A percentile compares a stretch with the other conserved stretches of the same genome.
Evolutionary conservation across 2,329 filamentous ascomycete species (phyloP).

Genomic region (Raffaelea arxii): DNA sequence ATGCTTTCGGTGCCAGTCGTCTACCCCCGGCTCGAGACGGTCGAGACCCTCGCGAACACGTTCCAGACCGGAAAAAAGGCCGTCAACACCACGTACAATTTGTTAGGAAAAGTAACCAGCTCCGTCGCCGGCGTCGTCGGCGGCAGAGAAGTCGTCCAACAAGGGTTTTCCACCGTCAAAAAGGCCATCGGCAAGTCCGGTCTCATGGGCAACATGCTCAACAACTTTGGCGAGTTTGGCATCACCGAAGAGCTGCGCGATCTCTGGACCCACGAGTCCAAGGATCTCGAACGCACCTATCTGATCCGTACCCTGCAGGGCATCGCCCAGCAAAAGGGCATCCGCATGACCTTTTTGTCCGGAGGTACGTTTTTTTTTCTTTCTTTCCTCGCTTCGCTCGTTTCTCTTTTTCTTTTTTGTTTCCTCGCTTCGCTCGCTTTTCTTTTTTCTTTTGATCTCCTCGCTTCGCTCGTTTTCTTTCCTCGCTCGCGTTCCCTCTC

Average conservation of each 20-base stretch:
- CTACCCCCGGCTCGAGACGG: conserved; percentile 83
- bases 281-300: conserved; percentile 94
- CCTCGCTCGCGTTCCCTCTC: background rate
- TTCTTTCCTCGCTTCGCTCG: conserved; percentile 1
- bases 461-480: background rate
- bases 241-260: conserved; percentile 90
- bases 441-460: background rate
- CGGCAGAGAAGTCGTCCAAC: conserved; percentile 83
- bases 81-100: conserved; percentile 91
- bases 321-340: conserved; percentile 87
- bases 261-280: conserved; percentile 96
- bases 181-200: conserved; percentile 93
- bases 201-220: conserved; percentile 90
- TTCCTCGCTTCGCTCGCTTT: background rate
- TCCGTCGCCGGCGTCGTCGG: conserved; percentile 93
- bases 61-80: conserved; percentile 94
- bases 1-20: conserved; percentile 87
- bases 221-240: conserved; percentile 93
- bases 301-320: conserved; percentile 91
- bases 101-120: conserved; percentile 89
- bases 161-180: conserved; percentile 91
- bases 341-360: conserved; percentile 94
- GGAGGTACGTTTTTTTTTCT: conserved; percentile 47
- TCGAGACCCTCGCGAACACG: conserved; percentile 84
- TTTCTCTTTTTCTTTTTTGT: background rate